Evolutionary conservation across 2,329 filamentous ascomycete species (phyloP).

Genomic region (Helotiales sp.): DNA sequence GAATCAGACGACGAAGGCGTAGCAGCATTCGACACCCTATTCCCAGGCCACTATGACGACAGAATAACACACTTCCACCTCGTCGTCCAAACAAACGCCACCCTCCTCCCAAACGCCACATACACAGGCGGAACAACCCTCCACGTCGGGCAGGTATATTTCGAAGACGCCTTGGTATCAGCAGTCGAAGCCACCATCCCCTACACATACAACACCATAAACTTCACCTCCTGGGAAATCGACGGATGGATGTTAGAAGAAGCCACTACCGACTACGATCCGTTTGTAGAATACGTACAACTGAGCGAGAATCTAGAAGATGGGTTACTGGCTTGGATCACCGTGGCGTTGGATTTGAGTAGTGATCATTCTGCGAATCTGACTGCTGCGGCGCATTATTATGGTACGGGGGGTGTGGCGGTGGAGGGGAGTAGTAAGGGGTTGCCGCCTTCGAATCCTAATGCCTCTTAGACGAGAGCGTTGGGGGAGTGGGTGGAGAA

Average conservation of each 20-base stretch:
- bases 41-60: constrained; percentile 45
- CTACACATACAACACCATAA: constrained; percentile 48
- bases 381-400: constrained; percentile 14
- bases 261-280: constrained; percentile 47
- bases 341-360: constrained; percentile 10
- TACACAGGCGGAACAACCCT: constrained; percentile 52
- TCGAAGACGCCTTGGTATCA: constrained; percentile 58
- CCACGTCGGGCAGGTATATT: constrained; percentile 54
- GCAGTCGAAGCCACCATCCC: constrained; percentile 50
- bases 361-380: constrained; percentile 14
- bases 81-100: constrained; percentile 14
- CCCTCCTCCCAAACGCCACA: constrained; percentile 42
- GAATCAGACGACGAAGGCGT: constrained; percentile 43
- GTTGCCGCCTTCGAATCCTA: constrained; percentile 13
- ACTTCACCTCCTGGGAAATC: constrained; percentile 47
- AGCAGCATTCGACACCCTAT: constrained; percentile 43
- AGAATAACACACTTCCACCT: constrained; percentile 49
- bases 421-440: constrained; percentile 9
- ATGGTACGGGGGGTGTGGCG: constrained; percentile 10
- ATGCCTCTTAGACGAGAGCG: no score
- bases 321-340: constrained; percentile 57
- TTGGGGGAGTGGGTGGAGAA: no score
- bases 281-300: constrained; percentile 57
- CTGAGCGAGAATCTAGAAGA: constrained; percentile 54
- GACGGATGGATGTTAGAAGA: constrained; percentile 45